Base-by-base conservation (phyloP, 495 filamentous ascomycete genomes). In the Melanomma pulvis-pyrius region DNA sequence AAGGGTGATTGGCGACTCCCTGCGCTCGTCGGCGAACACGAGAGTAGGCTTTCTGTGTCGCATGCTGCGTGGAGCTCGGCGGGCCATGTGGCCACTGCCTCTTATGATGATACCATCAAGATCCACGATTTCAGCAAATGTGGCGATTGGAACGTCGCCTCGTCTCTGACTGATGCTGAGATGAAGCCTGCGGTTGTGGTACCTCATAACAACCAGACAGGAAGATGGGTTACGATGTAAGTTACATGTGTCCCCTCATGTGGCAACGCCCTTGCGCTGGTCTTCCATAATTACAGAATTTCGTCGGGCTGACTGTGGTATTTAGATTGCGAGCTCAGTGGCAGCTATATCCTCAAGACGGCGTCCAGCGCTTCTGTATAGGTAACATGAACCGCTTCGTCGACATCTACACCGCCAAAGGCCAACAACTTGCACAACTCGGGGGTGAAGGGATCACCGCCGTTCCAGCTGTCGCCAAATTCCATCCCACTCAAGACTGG, bases 311-410 rank as follows among this genome's bases (percentile, higher is more conserved):
- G 55, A 66, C 46, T 19, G 13, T 1, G 41, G 19, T 19, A 9
- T 83, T 78, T 17, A 97, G 96, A 63, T 81, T 98, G 8, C 91
- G 93, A 56, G 88, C 94, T 3, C 91, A 97, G 68, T 98, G 94
- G 94, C 96, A 98, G 76, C 75, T 82, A 21, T 84, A 83, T 54
- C 94, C 94, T 0, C 80, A 81, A 39, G 89, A 92, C 52, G 86
- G 85, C 25, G 84, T 92, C 6, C 88, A 96, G 59, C 89, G 91
- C 51, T 91, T 98, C 76, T 92, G 87, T 48, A 93, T 98, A 63
- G 96, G 91, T 0, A 98, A 97, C 73, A 98, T 98, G 94, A 97
- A 97, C 74, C 87, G 94, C 21, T 97, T 97, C 67, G 90, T 98
- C 2, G 94, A 98, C 74, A 84, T 98, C 7, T 98, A 88, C 75